A percentile compares a stretch with the other conserved stretches of the same genome.
These are phyloP conservation scores for Tephrocybe sp. DNA, from an alignment of 768 basidiomycete species.

Conservation along the genomic window DNA sequence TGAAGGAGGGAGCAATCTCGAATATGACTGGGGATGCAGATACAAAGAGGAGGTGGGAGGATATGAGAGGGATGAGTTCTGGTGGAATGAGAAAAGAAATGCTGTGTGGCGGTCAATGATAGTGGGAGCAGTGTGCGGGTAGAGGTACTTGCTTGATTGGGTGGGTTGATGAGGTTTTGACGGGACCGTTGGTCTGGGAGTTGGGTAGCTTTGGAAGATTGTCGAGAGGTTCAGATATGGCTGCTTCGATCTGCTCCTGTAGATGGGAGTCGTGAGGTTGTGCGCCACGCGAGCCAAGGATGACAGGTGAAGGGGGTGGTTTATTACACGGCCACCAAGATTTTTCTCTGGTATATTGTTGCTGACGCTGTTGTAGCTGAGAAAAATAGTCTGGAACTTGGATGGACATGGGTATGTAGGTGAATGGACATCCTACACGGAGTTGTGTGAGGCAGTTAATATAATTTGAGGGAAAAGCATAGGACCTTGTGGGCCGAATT, in stretches of 20 bases:
- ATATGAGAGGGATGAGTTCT: conserved; percentile 52
- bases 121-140: conserved; percentile 11
- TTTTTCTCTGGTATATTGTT: conserved; percentile 29
- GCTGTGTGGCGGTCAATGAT: conserved; percentile 26
- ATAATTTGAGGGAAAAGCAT: background rate
- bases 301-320: conserved; percentile 14
- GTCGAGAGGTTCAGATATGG: conserved; percentile 46
- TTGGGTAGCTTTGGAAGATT: conserved; percentile 8
- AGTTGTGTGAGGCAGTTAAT: background rate
- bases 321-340: conserved; percentile 50
- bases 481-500: conserved; percentile 49
- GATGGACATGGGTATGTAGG: conserved; percentile 63
- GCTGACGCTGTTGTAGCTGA: conserved; percentile 53
- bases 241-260: conserved; percentile 49
- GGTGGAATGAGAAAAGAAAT: conserved; percentile 65
- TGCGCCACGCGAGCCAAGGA: conserved; percentile 29
- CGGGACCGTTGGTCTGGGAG: conserved; percentile 3
- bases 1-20: conserved; percentile 40
- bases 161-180: conserved; percentile 78
- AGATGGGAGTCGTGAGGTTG: conserved; percentile 27
- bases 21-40: conserved; percentile 40
- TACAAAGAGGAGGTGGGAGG: conserved; percentile 40
- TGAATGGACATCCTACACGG: conserved; percentile 49
- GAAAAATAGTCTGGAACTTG: conserved; percentile 57
- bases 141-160: conserved; percentile 71